phyloP scores from a whole-genome alignment of 768 basidiomycete genomes.

The Neoboletus brunneissimus region DNA sequence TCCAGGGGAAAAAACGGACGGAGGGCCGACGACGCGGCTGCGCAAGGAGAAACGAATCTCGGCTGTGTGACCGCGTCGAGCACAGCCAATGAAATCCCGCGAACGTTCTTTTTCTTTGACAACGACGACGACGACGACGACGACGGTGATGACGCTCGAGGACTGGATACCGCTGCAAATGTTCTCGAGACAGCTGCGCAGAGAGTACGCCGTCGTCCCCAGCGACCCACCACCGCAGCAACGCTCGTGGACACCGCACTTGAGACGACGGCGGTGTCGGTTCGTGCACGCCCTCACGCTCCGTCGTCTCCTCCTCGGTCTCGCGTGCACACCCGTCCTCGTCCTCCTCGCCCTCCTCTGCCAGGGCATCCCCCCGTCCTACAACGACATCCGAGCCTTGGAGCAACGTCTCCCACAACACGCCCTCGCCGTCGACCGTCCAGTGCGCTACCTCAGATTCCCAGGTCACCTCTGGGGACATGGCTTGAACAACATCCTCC shows the following conservation, averaged over 20 bases:
- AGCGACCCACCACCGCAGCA: background rate
- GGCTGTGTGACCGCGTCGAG: background rate
- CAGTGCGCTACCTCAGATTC: conserved; percentile 44
- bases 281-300: conserved; percentile 16
- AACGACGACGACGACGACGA: background rate
- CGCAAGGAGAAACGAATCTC: background rate
- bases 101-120: background rate
- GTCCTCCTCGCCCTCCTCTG: conserved; percentile 30
- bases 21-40: background rate
- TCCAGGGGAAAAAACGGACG: too few relatives aligned
- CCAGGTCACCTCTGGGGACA: conserved; percentile 58
- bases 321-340: conserved; percentile 24
- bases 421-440: conserved; percentile 20
- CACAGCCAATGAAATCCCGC: too few relatives aligned
- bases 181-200: background rate
- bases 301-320: conserved; percentile 27
- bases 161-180: background rate
- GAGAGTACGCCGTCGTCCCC: conserved; percentile 15
- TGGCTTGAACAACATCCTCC: conserved; percentile 60
- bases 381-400: conserved; percentile 34
- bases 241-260: background rate
- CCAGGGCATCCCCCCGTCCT: conserved; percentile 41
- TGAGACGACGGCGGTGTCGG: conserved; percentile 15
- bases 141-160: background rate
- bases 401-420: conserved; percentile 42